These are phyloP conservation scores for Fraxinus albicans DNA, from an alignment of 305 asterid genomes.

Conservation along the genomic window DNA sequence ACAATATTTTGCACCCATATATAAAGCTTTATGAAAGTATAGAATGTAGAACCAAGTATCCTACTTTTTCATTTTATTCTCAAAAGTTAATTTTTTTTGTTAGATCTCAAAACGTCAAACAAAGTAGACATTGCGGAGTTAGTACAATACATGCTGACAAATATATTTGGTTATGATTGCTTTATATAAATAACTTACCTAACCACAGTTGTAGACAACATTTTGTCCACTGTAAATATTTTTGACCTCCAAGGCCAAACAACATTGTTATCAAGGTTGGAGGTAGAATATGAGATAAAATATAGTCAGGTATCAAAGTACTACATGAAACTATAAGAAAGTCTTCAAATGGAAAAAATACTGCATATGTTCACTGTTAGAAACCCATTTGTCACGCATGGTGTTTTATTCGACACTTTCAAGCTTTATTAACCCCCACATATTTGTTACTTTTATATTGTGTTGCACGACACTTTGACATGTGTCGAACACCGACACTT, in stretches of 20 bases:
- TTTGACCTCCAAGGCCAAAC: not conserved
- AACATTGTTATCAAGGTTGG: not conserved
- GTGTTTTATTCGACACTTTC: not conserved
- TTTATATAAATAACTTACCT: not conserved
- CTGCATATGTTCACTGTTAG: conserved; percentile 7
- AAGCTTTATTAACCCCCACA: conserved; percentile 11
- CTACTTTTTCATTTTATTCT: not conserved
- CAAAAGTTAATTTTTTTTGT: not conserved
- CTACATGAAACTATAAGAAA: not conserved
- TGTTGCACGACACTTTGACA: not conserved
- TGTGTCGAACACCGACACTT: not conserved
- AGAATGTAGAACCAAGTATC: not conserved
- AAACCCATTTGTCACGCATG: not conserved
- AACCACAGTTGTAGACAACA: not conserved
- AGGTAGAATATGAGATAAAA: not conserved
- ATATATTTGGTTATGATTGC: not conserved
- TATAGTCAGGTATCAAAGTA: not conserved
- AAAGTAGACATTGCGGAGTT: not conserved
- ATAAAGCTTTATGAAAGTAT: not conserved
- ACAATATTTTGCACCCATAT: not conserved
- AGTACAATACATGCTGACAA: not conserved
- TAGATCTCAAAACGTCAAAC: conserved; percentile 1
- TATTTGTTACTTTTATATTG: not conserved
- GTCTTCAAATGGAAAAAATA: not conserved
- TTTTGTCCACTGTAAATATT: not conserved